A percentile compares a stretch with the other conserved stretches of the same genome.
Evolutionary conservation across 768 basidiomycete species (phyloP).

Genomic region (Boletus bicolor): DNA sequence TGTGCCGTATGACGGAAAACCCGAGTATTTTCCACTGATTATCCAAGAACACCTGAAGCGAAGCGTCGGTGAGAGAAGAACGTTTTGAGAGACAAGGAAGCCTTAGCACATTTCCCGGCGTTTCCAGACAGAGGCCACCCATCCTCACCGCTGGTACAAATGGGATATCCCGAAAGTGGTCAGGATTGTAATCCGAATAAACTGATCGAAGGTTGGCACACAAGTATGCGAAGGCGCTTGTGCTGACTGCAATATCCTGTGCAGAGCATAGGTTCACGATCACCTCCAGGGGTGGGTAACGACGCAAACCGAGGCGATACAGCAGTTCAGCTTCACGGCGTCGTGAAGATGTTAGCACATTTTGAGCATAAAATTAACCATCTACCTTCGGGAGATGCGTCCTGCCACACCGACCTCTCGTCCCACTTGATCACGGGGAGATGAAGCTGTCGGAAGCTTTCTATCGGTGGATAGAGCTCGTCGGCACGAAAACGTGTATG

Average conservation of each 20-base stretch:
- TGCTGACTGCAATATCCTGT: conserved; percentile 39
- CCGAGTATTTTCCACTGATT: conserved; percentile 53
- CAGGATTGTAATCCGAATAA: conserved; percentile 49
- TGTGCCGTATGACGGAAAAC: conserved; percentile 59
- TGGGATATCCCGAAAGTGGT: neutral
- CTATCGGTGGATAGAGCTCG: conserved; percentile 79
- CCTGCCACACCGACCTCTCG: conserved; percentile 59
- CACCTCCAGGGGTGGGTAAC: conserved; percentile 58
- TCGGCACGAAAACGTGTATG: conserved; percentile 51
- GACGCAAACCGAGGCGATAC: conserved; percentile 60
- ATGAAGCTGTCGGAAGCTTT: conserved; percentile 60
- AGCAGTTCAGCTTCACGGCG: conserved; percentile 42
- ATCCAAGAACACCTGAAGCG: conserved; percentile 4
- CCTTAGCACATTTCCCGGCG: neutral
- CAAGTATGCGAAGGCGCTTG: conserved; percentile 71
- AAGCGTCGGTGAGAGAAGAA: neutral
- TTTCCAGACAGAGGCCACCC: neutral
- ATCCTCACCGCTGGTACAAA: conserved; percentile 1
- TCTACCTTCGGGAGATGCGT: neutral
- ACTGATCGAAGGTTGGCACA: conserved; percentile 37
- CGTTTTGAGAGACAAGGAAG: too few relatives aligned
- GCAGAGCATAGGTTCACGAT: conserved; percentile 40
- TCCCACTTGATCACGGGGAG: conserved; percentile 87
- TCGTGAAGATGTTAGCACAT: too few relatives aligned
- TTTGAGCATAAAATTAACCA: neutral